Conservation (phyloP, 2,329 filamentous ascomycete species). For the Leptoxyphium fumago region DNA sequence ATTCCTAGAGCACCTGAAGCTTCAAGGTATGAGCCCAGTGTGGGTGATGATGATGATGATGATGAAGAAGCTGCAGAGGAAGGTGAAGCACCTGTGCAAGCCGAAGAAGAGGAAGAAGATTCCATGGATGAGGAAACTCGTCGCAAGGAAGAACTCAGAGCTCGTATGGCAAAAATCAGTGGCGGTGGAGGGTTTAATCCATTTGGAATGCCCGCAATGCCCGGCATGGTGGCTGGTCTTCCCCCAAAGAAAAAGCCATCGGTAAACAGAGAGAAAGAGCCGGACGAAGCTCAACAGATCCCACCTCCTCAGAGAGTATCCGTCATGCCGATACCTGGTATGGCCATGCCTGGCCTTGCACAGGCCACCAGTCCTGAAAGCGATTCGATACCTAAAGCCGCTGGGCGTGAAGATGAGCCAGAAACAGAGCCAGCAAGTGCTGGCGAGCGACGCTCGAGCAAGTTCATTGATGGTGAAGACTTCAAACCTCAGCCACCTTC, state of each 20-base stretch:
- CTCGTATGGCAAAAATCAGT: slow-evolving; percentile 97
- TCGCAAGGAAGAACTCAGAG: slow-evolving; percentile 74
- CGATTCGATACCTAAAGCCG: slow-evolving; percentile 25
- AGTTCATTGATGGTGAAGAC: slow-evolving; percentile 42
- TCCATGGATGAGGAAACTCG: slow-evolving; percentile 77
- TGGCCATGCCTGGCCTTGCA: slow-evolving; percentile 43
- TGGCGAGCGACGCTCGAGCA: slow-evolving; percentile 26
- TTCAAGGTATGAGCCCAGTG: slow-evolving; percentile 28
- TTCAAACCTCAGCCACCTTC: slow-evolving; percentile 27
- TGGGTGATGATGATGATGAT: slow-evolving; percentile 34
- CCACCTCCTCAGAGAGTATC: slow-evolving; percentile 28
- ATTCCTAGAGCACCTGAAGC: slow-evolving; percentile 27
- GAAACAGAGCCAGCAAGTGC: slow-evolving; percentile 28
- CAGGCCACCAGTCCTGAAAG: slow-evolving; percentile 35
- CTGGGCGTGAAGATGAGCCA: slow-evolving; percentile 35
- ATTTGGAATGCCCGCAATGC: slow-evolving; percentile 67
- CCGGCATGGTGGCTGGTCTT: slow-evolving; percentile 45
- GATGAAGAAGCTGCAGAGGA: slow-evolving; percentile 35
- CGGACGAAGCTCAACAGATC: slow-evolving; percentile 18
- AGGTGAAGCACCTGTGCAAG: slow-evolving; percentile 31
- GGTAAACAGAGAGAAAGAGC: slow-evolving; percentile 13
- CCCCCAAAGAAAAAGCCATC: slow-evolving; percentile 37
- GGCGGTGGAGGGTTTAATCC: slow-evolving; percentile 60
- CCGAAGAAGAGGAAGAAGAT: slow-evolving; percentile 58
- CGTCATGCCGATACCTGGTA: slow-evolving; percentile 46